Conservation (phyloP, 2,329 filamentous ascomycete species). For the Thielaviopsis populi region DNA sequence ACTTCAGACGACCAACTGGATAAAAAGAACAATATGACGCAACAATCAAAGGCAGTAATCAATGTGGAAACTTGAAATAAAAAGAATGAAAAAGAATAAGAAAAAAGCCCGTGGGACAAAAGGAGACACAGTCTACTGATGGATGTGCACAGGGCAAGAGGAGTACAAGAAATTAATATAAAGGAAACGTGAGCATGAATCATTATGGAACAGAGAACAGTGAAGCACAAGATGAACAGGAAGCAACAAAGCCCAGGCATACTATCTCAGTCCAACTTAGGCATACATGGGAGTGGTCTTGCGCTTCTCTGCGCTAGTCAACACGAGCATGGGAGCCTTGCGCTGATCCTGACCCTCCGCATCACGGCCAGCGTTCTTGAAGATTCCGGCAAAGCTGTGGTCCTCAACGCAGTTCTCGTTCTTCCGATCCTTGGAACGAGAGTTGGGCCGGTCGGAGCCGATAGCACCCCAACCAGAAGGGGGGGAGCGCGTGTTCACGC, state of each 20-base stretch:
- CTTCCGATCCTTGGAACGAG: constrained; percentile 42
- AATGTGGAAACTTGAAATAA: constrained; percentile 2
- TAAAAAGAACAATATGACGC: not conserved
- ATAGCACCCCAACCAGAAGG: constrained; percentile 66
- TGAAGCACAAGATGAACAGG: constrained; percentile 6
- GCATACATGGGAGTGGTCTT: constrained; percentile 32
- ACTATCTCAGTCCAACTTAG: not conserved
- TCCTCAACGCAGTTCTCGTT: constrained; percentile 30
- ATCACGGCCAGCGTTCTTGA: constrained; percentile 43
- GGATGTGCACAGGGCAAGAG: constrained; percentile 10
- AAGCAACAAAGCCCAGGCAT: not conserved
- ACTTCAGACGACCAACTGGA: not conserved
- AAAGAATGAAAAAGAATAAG: not conserved
- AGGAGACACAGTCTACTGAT: constrained; percentile 16
- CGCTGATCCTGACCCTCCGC: constrained; percentile 49
- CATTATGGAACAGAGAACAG: constrained; percentile 13
- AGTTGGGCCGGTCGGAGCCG: constrained; percentile 68
- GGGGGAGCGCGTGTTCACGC: constrained; percentile 54
- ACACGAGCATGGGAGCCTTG: constrained; percentile 72
- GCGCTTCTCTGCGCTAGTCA: constrained; percentile 82
- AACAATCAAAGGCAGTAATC: constrained; percentile 1
- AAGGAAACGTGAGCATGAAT: constrained; percentile 17
- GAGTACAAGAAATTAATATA: constrained; percentile 15
- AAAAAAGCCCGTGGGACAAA: constrained; percentile 10
- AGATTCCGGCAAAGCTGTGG: constrained; percentile 50